Conservation (phyloP, 257 asterid species). For the Solanum appendiculatum region DNA sequence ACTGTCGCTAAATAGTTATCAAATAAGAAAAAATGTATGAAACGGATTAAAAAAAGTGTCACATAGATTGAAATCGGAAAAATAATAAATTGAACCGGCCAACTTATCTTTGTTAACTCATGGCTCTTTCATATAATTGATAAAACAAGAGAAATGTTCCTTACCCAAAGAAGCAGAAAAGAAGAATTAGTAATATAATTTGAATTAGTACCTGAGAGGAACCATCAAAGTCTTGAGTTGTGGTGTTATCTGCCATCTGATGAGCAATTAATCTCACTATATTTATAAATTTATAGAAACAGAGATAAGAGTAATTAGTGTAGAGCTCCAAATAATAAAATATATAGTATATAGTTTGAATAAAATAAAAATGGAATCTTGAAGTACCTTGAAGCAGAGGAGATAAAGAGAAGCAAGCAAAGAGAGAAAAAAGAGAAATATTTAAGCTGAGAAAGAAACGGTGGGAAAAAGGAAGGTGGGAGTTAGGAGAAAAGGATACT, state of each 20-base stretch:
- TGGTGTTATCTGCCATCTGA: constrained; percentile 8
- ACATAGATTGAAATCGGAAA: too few species aligned
- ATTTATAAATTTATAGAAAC: neutral
- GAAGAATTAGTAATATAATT: neutral
- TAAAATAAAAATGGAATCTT: constrained; percentile 25
- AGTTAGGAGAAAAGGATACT: neutral
- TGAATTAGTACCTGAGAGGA: constrained; percentile 14
- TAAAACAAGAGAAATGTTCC: neutral
- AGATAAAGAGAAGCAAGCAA: constrained; percentile 39
- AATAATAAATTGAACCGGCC: too few species aligned
- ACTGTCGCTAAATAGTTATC: too few species aligned
- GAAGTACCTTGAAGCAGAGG: constrained; percentile 48
- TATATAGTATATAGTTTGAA: neutral
- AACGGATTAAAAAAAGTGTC: neutral
- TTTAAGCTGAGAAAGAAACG: neutral
- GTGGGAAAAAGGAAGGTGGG: neutral
- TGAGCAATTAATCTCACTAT: neutral
- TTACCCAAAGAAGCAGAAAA: neutral
- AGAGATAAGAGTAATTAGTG: neutral
- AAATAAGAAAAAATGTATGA: neutral
- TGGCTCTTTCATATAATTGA: neutral
- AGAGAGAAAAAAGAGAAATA: constrained; percentile 5
- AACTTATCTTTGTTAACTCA: neutral
- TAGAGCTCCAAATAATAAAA: neutral
- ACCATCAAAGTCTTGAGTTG: constrained; percentile 6